A percentile compares a stretch with the other conserved stretches of the same genome.
Conservation (phyloP, 306 rosid species). For the Inga oerstediana region DNA sequence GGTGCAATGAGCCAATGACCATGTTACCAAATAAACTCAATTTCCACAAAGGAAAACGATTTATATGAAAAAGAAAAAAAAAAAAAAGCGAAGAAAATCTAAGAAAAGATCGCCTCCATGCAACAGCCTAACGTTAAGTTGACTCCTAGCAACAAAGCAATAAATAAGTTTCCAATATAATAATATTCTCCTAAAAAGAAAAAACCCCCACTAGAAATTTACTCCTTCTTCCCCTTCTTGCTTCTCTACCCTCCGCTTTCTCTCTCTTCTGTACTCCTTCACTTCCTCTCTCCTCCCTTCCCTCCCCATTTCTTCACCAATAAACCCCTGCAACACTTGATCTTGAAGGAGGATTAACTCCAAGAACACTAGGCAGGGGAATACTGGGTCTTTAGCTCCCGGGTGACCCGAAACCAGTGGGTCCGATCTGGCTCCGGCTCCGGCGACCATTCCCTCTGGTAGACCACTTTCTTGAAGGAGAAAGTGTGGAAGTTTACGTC, state of each 20-base stretch:
- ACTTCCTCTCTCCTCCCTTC: not conserved
- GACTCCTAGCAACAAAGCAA: slow-evolving; percentile 57
- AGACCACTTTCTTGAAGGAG: slow-evolving; percentile 37
- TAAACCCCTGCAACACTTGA: slow-evolving; percentile 39
- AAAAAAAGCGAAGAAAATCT: slow-evolving; percentile 38
- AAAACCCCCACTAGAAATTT: slow-evolving; percentile 39
- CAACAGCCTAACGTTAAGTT: slow-evolving; percentile 60
- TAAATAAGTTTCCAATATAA: slow-evolving; percentile 41
- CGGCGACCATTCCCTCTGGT: slow-evolving; percentile 8
- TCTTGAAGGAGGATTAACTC: slow-evolving; percentile 24
- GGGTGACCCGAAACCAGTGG: slow-evolving; percentile 33
- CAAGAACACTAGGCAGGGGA: not conserved
- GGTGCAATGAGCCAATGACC: not conserved
- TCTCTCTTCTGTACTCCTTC: slow-evolving; percentile 32
- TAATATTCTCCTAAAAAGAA: slow-evolving; percentile 13
- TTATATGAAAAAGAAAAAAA: not conserved
- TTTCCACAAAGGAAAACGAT: not conserved
- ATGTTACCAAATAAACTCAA: not conserved
- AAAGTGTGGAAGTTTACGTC: slow-evolving; percentile 25
- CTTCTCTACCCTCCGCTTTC: slow-evolving; percentile 24
- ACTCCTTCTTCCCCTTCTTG: not conserved
- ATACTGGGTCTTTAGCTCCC: not conserved
- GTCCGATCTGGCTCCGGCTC: slow-evolving; percentile 63
- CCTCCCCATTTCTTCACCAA: slow-evolving; percentile 19
- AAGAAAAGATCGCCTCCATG: slow-evolving; percentile 65